Base-by-base conservation (phyloP, 1,284 basidiomycete species). In the Trametes hirsuta region DNA sequence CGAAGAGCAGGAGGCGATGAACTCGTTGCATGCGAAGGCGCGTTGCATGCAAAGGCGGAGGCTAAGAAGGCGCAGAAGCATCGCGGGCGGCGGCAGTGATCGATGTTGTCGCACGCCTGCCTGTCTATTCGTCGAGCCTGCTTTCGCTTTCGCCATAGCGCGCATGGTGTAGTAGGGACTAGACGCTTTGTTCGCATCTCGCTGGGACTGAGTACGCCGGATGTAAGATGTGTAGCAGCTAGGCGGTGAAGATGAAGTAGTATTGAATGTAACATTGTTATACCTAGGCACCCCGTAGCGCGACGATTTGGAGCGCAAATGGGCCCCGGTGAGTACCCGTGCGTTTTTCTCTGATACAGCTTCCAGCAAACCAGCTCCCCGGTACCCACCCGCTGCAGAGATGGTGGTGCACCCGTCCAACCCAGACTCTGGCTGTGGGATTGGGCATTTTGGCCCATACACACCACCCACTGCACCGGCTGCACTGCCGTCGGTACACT, bases 1-100 rank as follows among this genome's bases (percentile, higher is more conserved):
- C 54, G 86, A 88, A 73, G 85, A 86, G 66, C 64, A 66, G 55
- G 62, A 58, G 52, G 54, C 56, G 45, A 64, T 66, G 61, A 30
- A 30, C 18, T 18, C 18, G 18, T 18, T 18, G 18, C 18, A 18
- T 18, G 18, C 18, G 18, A 18, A 18, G 18, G 18, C 54, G 64
- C 6, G 57, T 47, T 11, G 49, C 49, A n/a, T 24, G 56, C 55
- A 47, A 60, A 60, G 48, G 24, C 53, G 35, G 58, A 37, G 24
- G 47, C 36, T 34, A 59, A 60, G 64, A 61, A 53, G 61, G 50
- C 14, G 2, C 53, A 53, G 56, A 56, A 61, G 55, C 59, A 48
- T 36, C 58, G 64, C 24, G 18, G 40, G 35, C 40, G 55, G 50
- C 47, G 49, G 55, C 35, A 48, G 14, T 58, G 47, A 58, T n/a